A percentile compares a stretch with the other conserved stretches of the same genome.
These are phyloP conservation scores for Rasamsonia emersonii DNA, from an alignment of 2,329 filamentous ascomycete genomes.

Conservation along the genomic window DNA sequence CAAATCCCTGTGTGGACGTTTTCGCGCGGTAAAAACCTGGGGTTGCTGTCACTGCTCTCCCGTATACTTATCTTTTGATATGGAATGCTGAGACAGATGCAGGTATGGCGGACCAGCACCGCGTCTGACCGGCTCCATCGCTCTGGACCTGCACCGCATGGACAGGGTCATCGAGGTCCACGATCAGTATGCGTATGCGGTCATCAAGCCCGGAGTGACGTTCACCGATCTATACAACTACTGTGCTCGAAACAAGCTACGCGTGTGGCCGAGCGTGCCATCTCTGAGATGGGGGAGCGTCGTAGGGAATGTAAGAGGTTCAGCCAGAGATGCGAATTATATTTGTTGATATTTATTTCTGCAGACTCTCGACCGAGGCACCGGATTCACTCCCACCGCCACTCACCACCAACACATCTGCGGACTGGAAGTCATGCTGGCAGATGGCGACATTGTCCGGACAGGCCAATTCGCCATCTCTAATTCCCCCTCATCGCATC, in stretches of 20 bases:
- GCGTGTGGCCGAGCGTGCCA: conserved; percentile 41
- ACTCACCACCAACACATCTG: conserved; percentile 39
- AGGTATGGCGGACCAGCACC: conserved; percentile 42
- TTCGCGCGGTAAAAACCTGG: conserved; percentile 3
- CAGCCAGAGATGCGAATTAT: too few relatives aligned
- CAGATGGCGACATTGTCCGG: conserved; percentile 28
- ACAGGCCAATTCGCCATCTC: conserved; percentile 32
- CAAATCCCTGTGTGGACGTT: conserved; percentile 4
- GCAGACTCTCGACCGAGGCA: conserved; percentile 40
- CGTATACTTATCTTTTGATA: too few relatives aligned
- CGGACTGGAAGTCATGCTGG: conserved; percentile 36
- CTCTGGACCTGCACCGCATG: conserved; percentile 34
- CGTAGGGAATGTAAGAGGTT: conserved; percentile 44
- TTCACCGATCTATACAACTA: conserved; percentile 3
- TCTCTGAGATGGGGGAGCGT: conserved; percentile 44
- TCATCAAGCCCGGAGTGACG: conserved; percentile 37
- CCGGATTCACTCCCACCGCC: conserved; percentile 22
- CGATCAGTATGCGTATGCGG: conserved; percentile 19
- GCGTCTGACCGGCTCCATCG: conserved; percentile 35
- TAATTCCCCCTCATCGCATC: neutral
- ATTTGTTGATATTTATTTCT: too few relatives aligned
- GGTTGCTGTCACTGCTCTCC: too few relatives aligned
- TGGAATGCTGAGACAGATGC: neutral
- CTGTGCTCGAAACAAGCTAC: conserved; percentile 13
- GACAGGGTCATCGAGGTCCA: conserved; percentile 25